phyloP scores from a whole-genome alignment of 805 yeast genomes.

The Kazachstania martiniae region DNA sequence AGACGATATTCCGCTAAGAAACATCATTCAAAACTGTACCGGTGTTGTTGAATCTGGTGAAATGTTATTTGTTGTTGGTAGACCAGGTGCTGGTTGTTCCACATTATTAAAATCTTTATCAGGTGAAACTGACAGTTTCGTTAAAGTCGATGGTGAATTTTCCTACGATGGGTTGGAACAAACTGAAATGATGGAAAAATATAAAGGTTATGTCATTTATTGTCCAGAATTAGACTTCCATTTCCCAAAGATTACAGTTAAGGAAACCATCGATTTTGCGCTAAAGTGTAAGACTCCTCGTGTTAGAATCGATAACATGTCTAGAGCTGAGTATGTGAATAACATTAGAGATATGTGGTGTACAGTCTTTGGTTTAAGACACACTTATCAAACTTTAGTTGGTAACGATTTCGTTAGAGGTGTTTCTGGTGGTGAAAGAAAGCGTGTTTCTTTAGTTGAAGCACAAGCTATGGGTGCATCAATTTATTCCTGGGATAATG shows the following conservation, averaged over 20 bases:
- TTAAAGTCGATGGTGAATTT: constrained; percentile 31
- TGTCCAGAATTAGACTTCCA: constrained; percentile 42
- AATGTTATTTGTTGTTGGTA: constrained; percentile 42
- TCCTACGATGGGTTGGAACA: constrained; percentile 41
- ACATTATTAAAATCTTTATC: constrained; percentile 38
- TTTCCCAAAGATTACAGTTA: constrained; percentile 41
- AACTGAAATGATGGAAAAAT: constrained; percentile 35
- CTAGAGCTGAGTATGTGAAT: constrained; percentile 31
- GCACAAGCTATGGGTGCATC: constrained; percentile 44
- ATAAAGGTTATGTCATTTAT: constrained; percentile 40
- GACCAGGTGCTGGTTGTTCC: constrained; percentile 60
- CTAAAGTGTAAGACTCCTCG: constrained; percentile 39
- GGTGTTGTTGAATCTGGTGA: constrained; percentile 40
- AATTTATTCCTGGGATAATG: constrained; percentile 56
- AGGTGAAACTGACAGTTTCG: constrained; percentile 35
- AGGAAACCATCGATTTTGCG: constrained; percentile 41
- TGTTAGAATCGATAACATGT: constrained; percentile 32
- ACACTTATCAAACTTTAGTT: constrained; percentile 51
- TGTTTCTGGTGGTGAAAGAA: constrained; percentile 64
- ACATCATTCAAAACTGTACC: constrained; percentile 32
- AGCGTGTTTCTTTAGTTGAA: constrained; percentile 62
- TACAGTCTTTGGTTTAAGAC: constrained; percentile 44
- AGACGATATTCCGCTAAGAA: constrained; percentile 25
- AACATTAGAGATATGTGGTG: constrained; percentile 31
- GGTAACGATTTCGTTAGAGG: constrained; percentile 63